Evolutionary conservation across 2,329 filamentous ascomycete genomes (phyloP), one percentile per base, ranked within the genome.

Genomic region (Claviceps quebecensis): DNA sequence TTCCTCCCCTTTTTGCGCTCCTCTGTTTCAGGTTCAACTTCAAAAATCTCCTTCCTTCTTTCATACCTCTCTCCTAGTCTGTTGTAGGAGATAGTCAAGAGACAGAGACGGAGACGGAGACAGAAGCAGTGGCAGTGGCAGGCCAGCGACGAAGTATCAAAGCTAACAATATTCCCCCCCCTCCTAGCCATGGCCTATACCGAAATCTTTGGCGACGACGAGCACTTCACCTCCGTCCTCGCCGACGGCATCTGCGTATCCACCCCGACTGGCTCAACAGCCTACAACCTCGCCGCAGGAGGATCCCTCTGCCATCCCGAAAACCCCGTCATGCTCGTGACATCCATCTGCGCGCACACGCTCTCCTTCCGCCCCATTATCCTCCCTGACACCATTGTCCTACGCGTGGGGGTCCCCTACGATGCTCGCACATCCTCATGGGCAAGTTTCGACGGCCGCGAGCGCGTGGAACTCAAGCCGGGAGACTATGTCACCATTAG

Each of bases 361-460:
- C 75, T 97, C 3, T 95, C 87, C 2, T 97, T 97, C 75, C 78
- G 93, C 11, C 91, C 91, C n/a, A 93, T 97, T 60, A 93, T 97
- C 61, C 75, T 97, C 2, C 93, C 93, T 0, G 93, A 98, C 68
- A 96, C 91, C 0, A 95, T 97, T 55, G 91, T 97, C 1, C 73
- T 98, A 54, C 81, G 93, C 39, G 77, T 95, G 17, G 93, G 91
- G 11, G 90, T 97, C n/a, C 93, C 93, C 0, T 97, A 95, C 65
- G 84, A 94, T 66, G 87, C 90, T 8, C 76, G 93, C 48, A 89
- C 88, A 4, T 85, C 81, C 58, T 90, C 86, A 41, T 98, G 93
- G 91, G 93, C 90, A n/a, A 95, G 88, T 66, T 98, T 98, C 64
- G 93, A 98, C 67, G 93, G 93, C 1, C 79, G 89, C 55, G 88